Evolutionary conservation across 345 rosid species (phyloP).

Genomic region (Clarkia xantiana): DNA sequence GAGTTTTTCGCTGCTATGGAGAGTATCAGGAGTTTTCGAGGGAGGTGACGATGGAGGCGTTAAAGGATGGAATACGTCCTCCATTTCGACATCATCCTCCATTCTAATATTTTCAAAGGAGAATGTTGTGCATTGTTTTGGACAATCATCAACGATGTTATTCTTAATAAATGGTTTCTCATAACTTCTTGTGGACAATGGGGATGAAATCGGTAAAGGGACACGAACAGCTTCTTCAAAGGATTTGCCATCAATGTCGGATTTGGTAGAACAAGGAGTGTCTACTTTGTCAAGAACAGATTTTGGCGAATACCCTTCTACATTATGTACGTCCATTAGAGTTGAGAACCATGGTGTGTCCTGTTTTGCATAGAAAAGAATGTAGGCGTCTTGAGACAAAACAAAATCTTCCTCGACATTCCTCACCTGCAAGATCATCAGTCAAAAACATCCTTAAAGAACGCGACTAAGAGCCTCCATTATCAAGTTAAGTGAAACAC

Average conservation of each 20-base stretch:
- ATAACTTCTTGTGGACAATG: not conserved
- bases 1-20: slow-evolving; percentile 11
- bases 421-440: slow-evolving; percentile 37
- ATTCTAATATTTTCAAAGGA: not conserved
- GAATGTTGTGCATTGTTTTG: not conserved
- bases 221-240: not conserved
- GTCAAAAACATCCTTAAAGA: not conserved
- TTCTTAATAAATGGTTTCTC: not conserved
- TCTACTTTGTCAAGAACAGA: slow-evolving; percentile 53
- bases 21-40: slow-evolving; percentile 12
- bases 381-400: slow-evolving; percentile 58
- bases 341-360: slow-evolving; percentile 61
- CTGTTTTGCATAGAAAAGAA: slow-evolving; percentile 65
- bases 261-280: slow-evolving; percentile 3
- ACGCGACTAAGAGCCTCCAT: not conserved
- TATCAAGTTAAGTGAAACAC: not conserved
- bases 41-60: slow-evolving; percentile 15
- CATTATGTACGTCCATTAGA: slow-evolving; percentile 24
- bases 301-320: slow-evolving; percentile 37
- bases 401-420: slow-evolving; percentile 38
- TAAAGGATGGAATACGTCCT: slow-evolving; percentile 12
- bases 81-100: slow-evolving; percentile 8
- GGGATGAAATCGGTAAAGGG: not conserved
- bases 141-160: not conserved
- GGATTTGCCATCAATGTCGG: slow-evolving; percentile 6